Evolutionary conservation across 169 alveolate genomes (phyloP), one percentile per base, ranked within the genome.

Genomic region (Cryptosporidium baileyi): DNA sequence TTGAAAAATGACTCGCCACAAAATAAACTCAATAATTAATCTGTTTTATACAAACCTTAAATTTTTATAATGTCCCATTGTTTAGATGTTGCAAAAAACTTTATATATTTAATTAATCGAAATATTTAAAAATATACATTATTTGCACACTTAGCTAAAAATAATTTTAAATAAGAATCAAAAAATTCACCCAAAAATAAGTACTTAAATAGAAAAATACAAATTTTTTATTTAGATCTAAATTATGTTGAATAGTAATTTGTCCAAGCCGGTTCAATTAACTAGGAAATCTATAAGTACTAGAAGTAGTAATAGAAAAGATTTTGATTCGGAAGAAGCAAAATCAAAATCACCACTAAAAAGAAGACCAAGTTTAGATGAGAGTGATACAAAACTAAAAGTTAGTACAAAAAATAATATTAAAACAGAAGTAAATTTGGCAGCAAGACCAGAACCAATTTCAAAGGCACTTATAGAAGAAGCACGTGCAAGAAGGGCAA

Each of bases 361-460:
- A 45, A 74, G 85, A 74, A 74, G 40, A 34, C 85, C 85, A 19
- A 74, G 85, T 24, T 2, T 40, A 3, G 85, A 74, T 15, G 1
- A 17, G 15, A 3, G 22, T 7, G 34, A 19, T 43, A 30, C n/a
- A 30, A 54, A 38, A 7, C 0, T 17, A 11, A 43, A 13, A 7
- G 38, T 2, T 2, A 15, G 15, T 4, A 3, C 54, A 15, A 74
- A 36, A 8, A 34, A 11, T 13, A 24, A 15, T 32, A 26, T 19
- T 11, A 17, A 6, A 13, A 45, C 38, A 19, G 38, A 54, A 32
- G 49, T 67, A 52, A 74, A 51, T 19, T 43, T 57, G 40, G 85
- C 85, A 32, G 54, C 65, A 51, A 74, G 85, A 26, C 85, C 85
- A 40, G 74, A 74, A 34, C 85, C 85, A 3, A 74, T 74, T 57